Base-by-base conservation (phyloP, 129 eudicot species). In the Silybum marianum region DNA sequence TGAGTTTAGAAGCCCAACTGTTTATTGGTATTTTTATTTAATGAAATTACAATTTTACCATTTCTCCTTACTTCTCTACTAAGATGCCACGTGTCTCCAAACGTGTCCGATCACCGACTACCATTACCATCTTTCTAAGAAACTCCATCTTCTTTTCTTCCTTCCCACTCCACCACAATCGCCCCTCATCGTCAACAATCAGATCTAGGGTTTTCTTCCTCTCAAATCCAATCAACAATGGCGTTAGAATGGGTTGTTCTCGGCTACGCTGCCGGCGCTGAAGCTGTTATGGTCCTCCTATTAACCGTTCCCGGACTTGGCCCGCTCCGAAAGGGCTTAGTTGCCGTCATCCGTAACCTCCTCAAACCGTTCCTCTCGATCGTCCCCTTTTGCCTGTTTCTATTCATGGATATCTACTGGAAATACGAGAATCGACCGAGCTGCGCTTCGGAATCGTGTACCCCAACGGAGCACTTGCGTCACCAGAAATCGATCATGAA, bases 401-500 rank as follows among this genome's bases (percentile, higher is more conserved):
- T 93, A 14, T 69, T 91, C 25, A 62, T 89, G 88, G 98, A 93
- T 39, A 93, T 93, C 44, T 93, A 93, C 91, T 93, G 96, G 98
- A 93, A 93, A 71, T 89, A 89, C 86, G 98, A 93, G 82, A 84
- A 58, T 9, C 91, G 96, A 0, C 94, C 98, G 22, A 88, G 54
- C 18, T 93, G 98, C 73, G 86, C 82, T 9, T 68, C 87, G 4
- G 96, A 83, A 0, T 81, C 90, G 42, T 91, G 98, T 71, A 81
- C 92, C 3, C 90, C 91, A 2, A 28, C 91, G 3, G 98, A 93
- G 80, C 87, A 75, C 24, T 78, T 89, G 26, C 90, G 96, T 24
- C 96, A 93, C 81, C 96, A 93, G 98, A 93, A 93, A 26, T 93
- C 98, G 5, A 77, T 89, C 71, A 85, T 93, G 82, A 93, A 93